Base-by-base conservation (phyloP, 2,329 filamentous ascomycete species). In the Colletotrichum tanaceti region DNA sequence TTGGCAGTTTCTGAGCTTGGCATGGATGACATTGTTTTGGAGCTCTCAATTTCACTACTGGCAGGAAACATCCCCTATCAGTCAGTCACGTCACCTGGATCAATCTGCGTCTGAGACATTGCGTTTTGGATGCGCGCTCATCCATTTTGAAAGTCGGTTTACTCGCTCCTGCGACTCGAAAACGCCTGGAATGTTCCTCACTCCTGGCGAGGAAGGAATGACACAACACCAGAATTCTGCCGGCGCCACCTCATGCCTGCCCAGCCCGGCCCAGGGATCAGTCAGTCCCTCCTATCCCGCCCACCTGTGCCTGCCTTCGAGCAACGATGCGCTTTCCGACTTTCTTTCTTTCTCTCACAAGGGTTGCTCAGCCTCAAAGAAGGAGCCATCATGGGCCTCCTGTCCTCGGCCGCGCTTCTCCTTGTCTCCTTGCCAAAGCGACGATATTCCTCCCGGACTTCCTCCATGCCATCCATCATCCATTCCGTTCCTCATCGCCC, bases 161-260 rank as follows among this genome's bases (percentile, higher is more conserved):
- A 39, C 6, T 7, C 32, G 32, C 24, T 47, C 3, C 49, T 32
- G 7, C 3, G n/a, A 28, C 49, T 65, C 57, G 66, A 69, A 65
- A 61, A 57, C 1, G 24, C 20, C 49, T 65, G 66, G 66, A 69
- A 65, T 66, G 66, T 38, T 24, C 20, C 46, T 14, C 44, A 18
- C 43, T 61, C 43, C 44, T 10, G 32, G 18, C 18, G n/a, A 44
- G 66, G 62, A 60, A 68, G 28, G 43, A 60, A 69, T 69, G 65
- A 60, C 65, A 69, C 49, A 59, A 53, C 55, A 41, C 50, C 16
- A 57, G 38, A 39, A 57, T 50, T 55, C 20, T 69, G 55, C 44
- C 28, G 41, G 16, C 62, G 50, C 66, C 63, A 58, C 63, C 50
- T 66, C 62, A 66, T 61, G 28, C 66, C 66, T 61, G 55, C 63